A percentile compares a stretch with the other conserved stretches of the same genome.
These are phyloP conservation scores for Cucumis sativus DNA, from an alignment of 306 rosid species.

Conservation along the genomic window Cucumber_9930_V3 NC_026660.2:25559001-25559500, in stretches of 20 bases:
- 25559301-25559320: not conserved
- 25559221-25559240: not conserved
- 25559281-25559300: not conserved
- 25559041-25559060: not conserved
- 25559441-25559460: too few relatives aligned
- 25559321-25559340: not conserved
- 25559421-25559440: too few relatives aligned
- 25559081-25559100: not conserved
- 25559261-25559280: not conserved
- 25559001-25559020: not conserved
- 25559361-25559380: too few relatives aligned
- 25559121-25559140: not conserved
- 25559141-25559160: not conserved
- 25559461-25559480: too few relatives aligned
- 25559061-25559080: not conserved
- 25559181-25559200: not conserved
- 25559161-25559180: not conserved
- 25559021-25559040: not conserved
- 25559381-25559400: too few relatives aligned
- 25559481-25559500: too few relatives aligned
- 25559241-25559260: not conserved
- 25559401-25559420: too few relatives aligned
- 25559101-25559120: not conserved
- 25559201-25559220: not conserved
- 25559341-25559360: not conserved